Conservation (phyloP, 2,329 filamentous ascomycete species). For the Trichoderma koningii region DNA sequence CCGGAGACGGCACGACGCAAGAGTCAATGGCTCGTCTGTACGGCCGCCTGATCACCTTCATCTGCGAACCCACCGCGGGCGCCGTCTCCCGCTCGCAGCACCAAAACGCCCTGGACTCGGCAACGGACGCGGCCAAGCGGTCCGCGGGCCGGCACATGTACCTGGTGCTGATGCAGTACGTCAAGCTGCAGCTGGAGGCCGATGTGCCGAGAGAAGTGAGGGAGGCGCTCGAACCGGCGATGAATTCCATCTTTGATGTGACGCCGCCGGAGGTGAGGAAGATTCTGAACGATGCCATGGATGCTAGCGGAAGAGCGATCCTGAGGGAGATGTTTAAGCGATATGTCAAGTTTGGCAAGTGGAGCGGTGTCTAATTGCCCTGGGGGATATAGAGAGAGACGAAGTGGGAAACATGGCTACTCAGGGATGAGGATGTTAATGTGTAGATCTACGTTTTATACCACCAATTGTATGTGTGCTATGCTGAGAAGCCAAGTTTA, state of each 20-base stretch:
- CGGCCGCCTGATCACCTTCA: slow-evolving; percentile 58
- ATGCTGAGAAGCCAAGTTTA: background rate
- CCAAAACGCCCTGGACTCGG: slow-evolving; percentile 56
- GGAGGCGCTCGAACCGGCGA: slow-evolving; percentile 58
- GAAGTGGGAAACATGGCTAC: slow-evolving; percentile 18
- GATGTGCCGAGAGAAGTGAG: slow-evolving; percentile 53
- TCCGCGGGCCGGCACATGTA: slow-evolving; percentile 65
- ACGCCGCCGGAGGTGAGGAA: slow-evolving; percentile 57
- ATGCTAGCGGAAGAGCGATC: slow-evolving; percentile 60
- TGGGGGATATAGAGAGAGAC: background rate
- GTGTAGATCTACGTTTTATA: background rate
- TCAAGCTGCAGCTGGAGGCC: slow-evolving; percentile 62
- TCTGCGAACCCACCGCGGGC: slow-evolving; percentile 61
- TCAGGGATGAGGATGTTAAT: slow-evolving; percentile 6
- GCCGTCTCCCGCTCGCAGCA: slow-evolving; percentile 53
- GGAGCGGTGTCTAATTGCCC: slow-evolving; percentile 55
- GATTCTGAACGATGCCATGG: slow-evolving; percentile 61
- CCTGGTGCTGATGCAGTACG: slow-evolving; percentile 59
- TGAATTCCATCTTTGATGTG: slow-evolving; percentile 62
- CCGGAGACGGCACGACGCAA: slow-evolving; percentile 37
- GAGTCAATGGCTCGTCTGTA: slow-evolving; percentile 53
- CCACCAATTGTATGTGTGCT: background rate
- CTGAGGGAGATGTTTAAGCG: slow-evolving; percentile 60
- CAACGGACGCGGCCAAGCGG: slow-evolving; percentile 61
- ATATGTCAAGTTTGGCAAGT: slow-evolving; percentile 65